Percentiles rank a stretch among this genome's conserved stretches.
phyloP scores from a whole-genome alignment of 2,329 filamentous ascomycete genomes.

The Erysiphe neolycopersici region DNA sequence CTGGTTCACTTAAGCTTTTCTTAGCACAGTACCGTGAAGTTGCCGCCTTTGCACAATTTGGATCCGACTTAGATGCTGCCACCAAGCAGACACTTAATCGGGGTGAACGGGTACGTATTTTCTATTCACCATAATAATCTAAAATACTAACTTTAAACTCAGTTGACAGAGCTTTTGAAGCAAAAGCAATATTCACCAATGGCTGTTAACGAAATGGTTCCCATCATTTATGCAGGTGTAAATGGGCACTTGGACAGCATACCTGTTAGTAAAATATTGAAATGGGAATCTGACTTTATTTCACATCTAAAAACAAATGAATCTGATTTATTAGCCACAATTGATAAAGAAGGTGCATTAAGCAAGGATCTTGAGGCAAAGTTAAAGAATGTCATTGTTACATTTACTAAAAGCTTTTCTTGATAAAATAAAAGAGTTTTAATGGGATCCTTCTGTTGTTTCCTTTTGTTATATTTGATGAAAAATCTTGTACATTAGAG shows the following conservation, averaged over 20 bases:
- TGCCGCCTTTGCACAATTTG: conserved; percentile 97
- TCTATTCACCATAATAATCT: neutral
- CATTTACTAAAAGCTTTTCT: conserved; percentile 86
- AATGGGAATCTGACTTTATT: conserved; percentile 90
- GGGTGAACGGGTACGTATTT: conserved; percentile 69
- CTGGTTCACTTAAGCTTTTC: conserved; percentile 98
- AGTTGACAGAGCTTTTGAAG: conserved; percentile 91
- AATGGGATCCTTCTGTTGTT: no score
- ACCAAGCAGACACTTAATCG: conserved; percentile 96
- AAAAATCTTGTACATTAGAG: no score
- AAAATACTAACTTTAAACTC: conserved; percentile 7
- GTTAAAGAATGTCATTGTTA: conserved; percentile 47
- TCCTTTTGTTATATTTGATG: no score
- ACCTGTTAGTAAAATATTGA: conserved; percentile 71
- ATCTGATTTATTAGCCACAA: conserved; percentile 53
- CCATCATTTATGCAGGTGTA: conserved; percentile 96
- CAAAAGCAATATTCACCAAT: conserved; percentile 99
- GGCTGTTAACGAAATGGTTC: conserved; percentile 99
- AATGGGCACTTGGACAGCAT: conserved; percentile 80
- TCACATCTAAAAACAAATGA: conserved; percentile 80
- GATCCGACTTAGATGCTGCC: conserved; percentile 94
- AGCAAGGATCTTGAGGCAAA: conserved; percentile 80
- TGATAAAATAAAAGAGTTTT: conserved; percentile 4
- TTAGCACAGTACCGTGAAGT: conserved; percentile 99
- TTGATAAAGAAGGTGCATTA: conserved; percentile 85